A percentile compares a stretch with the other conserved stretches of the same genome.
Conservation (phyloP, 305 asterid genomes). For the Fraxinus dipetala region DNA sequence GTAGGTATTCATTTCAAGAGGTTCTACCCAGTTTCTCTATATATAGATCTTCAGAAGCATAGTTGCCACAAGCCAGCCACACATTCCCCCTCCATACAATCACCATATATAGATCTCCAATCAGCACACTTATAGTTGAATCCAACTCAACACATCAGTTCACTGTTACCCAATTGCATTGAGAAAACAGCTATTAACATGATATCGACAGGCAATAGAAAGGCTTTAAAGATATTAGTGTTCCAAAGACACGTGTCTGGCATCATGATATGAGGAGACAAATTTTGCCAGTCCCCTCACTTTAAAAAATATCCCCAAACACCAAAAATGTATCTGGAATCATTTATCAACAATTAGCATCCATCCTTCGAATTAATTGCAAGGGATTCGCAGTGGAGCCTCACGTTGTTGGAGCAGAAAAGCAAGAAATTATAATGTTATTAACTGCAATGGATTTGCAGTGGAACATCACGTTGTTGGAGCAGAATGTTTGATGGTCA, state of each 20-base stretch:
- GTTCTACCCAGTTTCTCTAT: slow-evolving; percentile 1
- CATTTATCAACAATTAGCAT: slow-evolving; percentile 12
- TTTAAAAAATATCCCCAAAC: slow-evolving; percentile 9
- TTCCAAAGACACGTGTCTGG: not conserved
- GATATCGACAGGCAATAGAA: slow-evolving; percentile 1
- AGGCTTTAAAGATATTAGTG: slow-evolving; percentile 1
- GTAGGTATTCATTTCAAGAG: not conserved
- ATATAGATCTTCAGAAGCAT: not conserved
- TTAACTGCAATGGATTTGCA: slow-evolving; percentile 1
- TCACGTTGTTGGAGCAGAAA: not conserved
- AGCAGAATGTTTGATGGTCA: slow-evolving; percentile 12
- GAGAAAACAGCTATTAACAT: slow-evolving; percentile 13
- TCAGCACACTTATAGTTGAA: slow-evolving; percentile 13
- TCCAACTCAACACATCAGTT: slow-evolving; percentile 12
- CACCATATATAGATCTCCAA: slow-evolving; percentile 5
- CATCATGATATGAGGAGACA: slow-evolving; percentile 11
- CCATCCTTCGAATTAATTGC: slow-evolving; percentile 10
- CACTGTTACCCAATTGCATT: slow-evolving; percentile 10
- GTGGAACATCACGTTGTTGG: not conserved
- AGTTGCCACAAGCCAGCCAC: not conserved
- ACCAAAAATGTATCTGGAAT: slow-evolving; percentile 12
- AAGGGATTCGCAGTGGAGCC: slow-evolving; percentile 7
- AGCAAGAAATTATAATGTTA: not conserved
- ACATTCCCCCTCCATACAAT: slow-evolving; percentile 1
- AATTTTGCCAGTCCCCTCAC: slow-evolving; percentile 13